Percentiles rank a stretch among this genome's conserved stretches.
These are phyloP conservation scores for Xerocomus amazonicus DNA, from an alignment of 1,284 basidiomycete genomes.

Conservation along the genomic window DNA sequence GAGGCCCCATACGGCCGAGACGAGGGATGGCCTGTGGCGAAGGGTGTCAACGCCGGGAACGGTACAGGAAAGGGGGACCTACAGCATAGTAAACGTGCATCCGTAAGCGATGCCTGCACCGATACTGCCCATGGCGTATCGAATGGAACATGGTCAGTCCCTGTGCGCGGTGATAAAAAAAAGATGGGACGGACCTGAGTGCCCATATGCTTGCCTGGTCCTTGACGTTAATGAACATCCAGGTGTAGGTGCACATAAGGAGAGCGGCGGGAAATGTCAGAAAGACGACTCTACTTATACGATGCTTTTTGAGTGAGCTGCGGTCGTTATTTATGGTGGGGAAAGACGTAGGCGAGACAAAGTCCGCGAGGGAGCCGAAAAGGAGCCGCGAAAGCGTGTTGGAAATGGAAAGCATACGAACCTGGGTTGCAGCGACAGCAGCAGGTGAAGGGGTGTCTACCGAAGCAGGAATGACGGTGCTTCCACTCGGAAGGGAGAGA, in stretches of 20 bases:
- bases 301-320: conserved; percentile 42
- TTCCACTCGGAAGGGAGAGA: conserved; percentile 50
- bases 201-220: conserved; percentile 53
- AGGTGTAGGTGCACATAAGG: conserved; percentile 49
- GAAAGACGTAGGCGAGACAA: conserved; percentile 56
- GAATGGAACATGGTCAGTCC: neutral
- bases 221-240: conserved; percentile 47
- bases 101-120: conserved; percentile 68
- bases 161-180: neutral
- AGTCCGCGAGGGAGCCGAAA: conserved; percentile 67
- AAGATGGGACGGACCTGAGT: conserved; percentile 47
- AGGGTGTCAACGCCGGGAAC: neutral
- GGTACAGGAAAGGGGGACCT: conserved; percentile 28
- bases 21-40: conserved; percentile 56
- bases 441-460: conserved; percentile 21
- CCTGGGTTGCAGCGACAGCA: conserved; percentile 52
- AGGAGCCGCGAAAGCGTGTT: conserved; percentile 70
- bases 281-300: conserved; percentile 59
- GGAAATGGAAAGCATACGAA: conserved; percentile 63
- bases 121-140: conserved; percentile 32
- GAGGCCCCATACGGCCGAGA: conserved; percentile 67
- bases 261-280: conserved; percentile 46
- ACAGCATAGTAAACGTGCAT: conserved; percentile 65
- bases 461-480: conserved; percentile 18
- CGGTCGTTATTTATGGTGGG: conserved; percentile 35